phyloP scores from a whole-genome alignment of 78 protist species.

The Dictyostelium citrinum region DNA sequence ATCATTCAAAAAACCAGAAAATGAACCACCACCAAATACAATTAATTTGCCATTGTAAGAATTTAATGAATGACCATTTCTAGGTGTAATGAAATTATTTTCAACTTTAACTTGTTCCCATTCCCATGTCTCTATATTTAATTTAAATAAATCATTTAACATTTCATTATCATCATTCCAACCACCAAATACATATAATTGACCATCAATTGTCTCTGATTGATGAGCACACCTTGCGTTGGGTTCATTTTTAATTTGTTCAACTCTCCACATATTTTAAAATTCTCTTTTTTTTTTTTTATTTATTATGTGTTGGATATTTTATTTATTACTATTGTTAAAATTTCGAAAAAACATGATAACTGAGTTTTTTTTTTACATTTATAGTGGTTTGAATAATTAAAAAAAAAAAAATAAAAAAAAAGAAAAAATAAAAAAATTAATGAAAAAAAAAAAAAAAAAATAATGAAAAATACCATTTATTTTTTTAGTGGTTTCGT shows the following conservation, averaged over 20 bases:
- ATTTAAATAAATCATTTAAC: conserved; percentile 49
- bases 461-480: not conserved
- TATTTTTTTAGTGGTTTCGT: not conserved
- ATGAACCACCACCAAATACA: conserved; percentile 77
- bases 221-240: conserved; percentile 70
- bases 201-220: conserved; percentile 25
- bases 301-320: not conserved
- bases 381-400: not conserved
- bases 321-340: not conserved
- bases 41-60: conserved; percentile 14
- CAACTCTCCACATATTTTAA: conserved; percentile 58
- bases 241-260: conserved; percentile 49
- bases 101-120: conserved; percentile 33
- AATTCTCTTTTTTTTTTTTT: not conserved
- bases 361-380: not conserved
- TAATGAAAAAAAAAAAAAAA: not conserved
- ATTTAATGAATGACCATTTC: conserved; percentile 68
- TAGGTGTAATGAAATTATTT: conserved; percentile 9
- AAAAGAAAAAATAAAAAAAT: not conserved
- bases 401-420: not conserved
- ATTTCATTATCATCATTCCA: conserved; percentile 73
- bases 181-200: conserved; percentile 71
- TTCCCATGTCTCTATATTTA: conserved; percentile 48
- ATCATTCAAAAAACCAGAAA: conserved; percentile 63
- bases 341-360: not conserved